Evolutionary conservation across 2,329 filamentous ascomycete genomes (phyloP), one percentile per base, ranked within the genome.

Genomic region (Talaromyces sp.): DNA sequence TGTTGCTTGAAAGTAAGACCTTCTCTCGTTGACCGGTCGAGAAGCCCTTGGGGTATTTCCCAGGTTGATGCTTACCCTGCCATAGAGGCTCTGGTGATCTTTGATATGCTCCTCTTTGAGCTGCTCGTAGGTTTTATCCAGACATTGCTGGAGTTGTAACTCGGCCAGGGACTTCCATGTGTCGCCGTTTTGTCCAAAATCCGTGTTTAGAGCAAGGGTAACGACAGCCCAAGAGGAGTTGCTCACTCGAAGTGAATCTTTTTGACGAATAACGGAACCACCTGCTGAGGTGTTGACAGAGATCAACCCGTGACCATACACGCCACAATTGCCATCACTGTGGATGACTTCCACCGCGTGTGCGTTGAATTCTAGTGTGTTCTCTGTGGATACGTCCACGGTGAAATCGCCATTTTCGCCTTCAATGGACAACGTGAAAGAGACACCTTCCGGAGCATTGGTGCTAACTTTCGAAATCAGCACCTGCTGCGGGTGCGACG

Each of bases 261-360:
- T 15, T 36, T 36, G 11, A 36, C 11, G 34, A 36, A 36, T 36
- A 36, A 36, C 34, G 13, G 19, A 13, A 17, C 19, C n/a, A 19
- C 56, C 56, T 19, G 29, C 34, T 17, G 27, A 15, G 5, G 34
- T 22, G 7, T 25, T 17, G 19, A 31, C 56, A 17, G 36, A 17
- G 56, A 59, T 17, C n/a, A 59, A 22, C 10, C 56, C 56, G 11
- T 15, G 27, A 29, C 56, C 56, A 17, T 31, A 17, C 15, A 59
- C 56, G 29, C 56, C 56, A 22, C 56, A 59, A 25, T 29, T 36
- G 7, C 56, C 56, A 40, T 59, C 19, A 22, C 56, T 59, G 15
- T 59, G 56, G 15, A 59, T 40, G 3, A n/a, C 34, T 31, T 59
- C 56, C 11, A 59, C 56, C 17, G 56, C 56, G 7, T 22, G 56